Percentiles rank a stretch among this genome's conserved stretches.
These are phyloP conservation scores for Naganishia sp. DNA, from an alignment of 1,284 basidiomycete genomes.

Conservation along the genomic window DNA sequence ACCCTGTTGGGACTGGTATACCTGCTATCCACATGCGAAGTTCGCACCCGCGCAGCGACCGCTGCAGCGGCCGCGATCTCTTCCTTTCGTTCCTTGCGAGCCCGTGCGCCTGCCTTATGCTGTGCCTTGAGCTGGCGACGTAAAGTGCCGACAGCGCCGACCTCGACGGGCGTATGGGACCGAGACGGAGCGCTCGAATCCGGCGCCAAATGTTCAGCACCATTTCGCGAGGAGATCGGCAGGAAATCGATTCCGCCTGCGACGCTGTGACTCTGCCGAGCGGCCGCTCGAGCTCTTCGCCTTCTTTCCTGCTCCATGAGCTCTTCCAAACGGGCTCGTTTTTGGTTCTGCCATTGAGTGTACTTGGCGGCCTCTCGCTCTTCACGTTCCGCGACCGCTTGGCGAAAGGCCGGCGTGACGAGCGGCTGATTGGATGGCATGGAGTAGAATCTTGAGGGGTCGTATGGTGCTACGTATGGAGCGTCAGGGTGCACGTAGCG, in stretches of 20 bases:
- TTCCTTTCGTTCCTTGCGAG: constrained; percentile 17
- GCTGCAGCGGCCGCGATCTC: constrained; percentile 18
- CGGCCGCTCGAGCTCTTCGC: constrained; percentile 17
- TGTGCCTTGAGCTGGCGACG: constrained; percentile 23
- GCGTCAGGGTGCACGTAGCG: neutral
- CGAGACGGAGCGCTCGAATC: constrained; percentile 8
- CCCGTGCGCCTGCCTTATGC: constrained; percentile 15
- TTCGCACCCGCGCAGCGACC: constrained; percentile 15
- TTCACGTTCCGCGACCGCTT: constrained; percentile 10
- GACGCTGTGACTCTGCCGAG: neutral
- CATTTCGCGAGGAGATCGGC: neutral
- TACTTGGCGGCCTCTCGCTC: constrained; percentile 12
- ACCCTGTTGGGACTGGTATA: constrained; percentile 6
- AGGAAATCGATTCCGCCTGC: neutral
- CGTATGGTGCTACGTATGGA: constrained; percentile 5
- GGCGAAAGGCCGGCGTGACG: neutral
- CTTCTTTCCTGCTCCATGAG: constrained; percentile 23
- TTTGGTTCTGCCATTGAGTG: constrained; percentile 13
- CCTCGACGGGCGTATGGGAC: constrained; percentile 17
- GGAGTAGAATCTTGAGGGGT: neutral
- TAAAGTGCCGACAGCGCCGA: constrained; percentile 4
- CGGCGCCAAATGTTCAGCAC: constrained; percentile 10
- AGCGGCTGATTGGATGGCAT: neutral
- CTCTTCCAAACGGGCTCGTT: constrained; percentile 27
- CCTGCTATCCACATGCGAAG: constrained; percentile 2